Base-by-base conservation (phyloP, 2,329 filamentous ascomycete genomes). In the Cercospora canescens region DNA sequence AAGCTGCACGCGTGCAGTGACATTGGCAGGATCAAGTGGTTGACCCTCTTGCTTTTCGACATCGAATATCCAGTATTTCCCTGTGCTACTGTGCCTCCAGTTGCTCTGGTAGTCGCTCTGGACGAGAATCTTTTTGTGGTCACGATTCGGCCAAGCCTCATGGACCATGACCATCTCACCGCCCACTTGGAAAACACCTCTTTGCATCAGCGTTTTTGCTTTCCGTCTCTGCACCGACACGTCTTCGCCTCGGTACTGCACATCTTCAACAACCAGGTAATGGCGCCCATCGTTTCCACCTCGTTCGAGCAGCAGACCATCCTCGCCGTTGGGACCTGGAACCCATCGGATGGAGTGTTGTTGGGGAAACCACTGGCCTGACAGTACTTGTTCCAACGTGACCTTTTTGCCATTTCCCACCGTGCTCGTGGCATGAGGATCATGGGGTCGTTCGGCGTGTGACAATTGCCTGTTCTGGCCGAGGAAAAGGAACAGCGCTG, bases 41-140 rank as follows among this genome's bases (percentile, higher is more conserved):
- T 96, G 86, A 1, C 86, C 91, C 0, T 81, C 85, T 77, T 97
- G 94, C 0, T 88, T 89, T 34, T 87, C 88, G 28, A 99, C 95
- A 76, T 99, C 91, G 70, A 97, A 91, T 66, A 99, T 89, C 88
- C 91, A 99, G 81, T 97, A 99, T 28, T 86, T 83, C 0, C 90
- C 94, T 9, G 89, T 93, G 74, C 87, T 94, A 0, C 94, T 98
- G 78, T 98, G 91, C 70, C 95, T 89, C 91, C 93, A 99, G 73
- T 95, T 93, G 73, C 87, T 88, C 77, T 91, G 80, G 24, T 82
- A 77, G 60, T 93, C 83, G 8, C 93, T 92, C 58, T 89, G 85
- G n/a, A 97, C 81, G 60, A 99, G 85, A 3, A 99, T 93, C 77
- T 92, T 94, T 74, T 89, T 92, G 77, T 97, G 84, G 77, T 98